Evolutionary conservation across 192 early-diverging fungal genomes (phyloP), one percentile per base, ranked within the genome.

Genomic region (Pilaira anomala): DNA sequence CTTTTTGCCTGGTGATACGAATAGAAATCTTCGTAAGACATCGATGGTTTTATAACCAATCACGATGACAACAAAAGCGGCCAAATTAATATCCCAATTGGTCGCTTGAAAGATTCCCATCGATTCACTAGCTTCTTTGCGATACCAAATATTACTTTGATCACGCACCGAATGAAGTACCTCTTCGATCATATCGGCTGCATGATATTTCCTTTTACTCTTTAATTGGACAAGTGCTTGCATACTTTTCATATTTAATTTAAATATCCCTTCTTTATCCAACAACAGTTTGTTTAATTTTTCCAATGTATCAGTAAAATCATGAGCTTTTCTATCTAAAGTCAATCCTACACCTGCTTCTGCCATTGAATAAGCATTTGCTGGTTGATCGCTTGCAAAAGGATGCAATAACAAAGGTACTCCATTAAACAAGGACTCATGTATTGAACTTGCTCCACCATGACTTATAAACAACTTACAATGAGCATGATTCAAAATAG

Each of bases 361-460:
- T 16, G 3, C 1, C 52, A 65, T 9, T 13, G 29, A 30, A 13
- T 65, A 28, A 0, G 18, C 63, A 25, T 71, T 75, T 1, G 36
- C 26, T 2, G 57, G 57, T n/a, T 78, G 69, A 48, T 71, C 73
- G 16, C 58, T 55, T 28, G 42, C 51, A 25, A 71, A 71, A 11
- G 73, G 76, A 18, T 65, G 60, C 2, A 62, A 12, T 1, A 78
- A 22, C 42, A 75, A 55, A 8, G 50, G 69, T 7, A 45, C 63
- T 7, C 66, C 62, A 13, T 39, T 48, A 46, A 46, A 75, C 3
- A 78, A n/a, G 0, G 69, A 53, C 59, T 78, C 76, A 39, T 71
- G 53, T 0, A 65, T 24, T n/a, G 69, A 72, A 8, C 42, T 48
- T 3, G 56, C 42, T 0, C 73, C 76, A 1, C 65, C 65, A 16